Conservation (phyloP, 1,284 basidiomycete species). For the Cryptococcus sp. region DNA sequence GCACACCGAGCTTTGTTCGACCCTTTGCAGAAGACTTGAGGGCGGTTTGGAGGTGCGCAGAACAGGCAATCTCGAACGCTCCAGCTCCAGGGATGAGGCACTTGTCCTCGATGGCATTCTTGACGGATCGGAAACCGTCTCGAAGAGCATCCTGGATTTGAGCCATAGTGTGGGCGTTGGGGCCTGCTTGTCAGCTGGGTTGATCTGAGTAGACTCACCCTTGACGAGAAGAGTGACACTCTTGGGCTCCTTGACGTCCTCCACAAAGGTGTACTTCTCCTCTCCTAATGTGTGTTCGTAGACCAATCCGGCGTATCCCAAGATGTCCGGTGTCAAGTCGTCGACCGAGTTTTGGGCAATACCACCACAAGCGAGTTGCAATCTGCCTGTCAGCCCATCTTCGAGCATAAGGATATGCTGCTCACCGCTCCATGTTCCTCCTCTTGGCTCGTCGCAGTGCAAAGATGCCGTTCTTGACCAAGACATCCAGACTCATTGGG, state of each 20-base stretch:
- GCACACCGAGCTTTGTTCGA: constrained; percentile 93
- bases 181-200: constrained; percentile 48
- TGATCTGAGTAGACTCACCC: constrained; percentile 50
- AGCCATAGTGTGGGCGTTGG: constrained; percentile 91
- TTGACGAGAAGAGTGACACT: constrained; percentile 95
- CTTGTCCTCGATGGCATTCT: constrained; percentile 92
- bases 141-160: constrained; percentile 97
- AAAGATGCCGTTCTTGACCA: constrained; percentile 95
- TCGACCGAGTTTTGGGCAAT: constrained; percentile 97
- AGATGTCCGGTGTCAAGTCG: constrained; percentile 81
- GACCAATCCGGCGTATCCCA: constrained; percentile 96
- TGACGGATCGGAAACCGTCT: constrained; percentile 91
- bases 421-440: constrained; percentile 91
- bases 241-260: constrained; percentile 95
- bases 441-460: constrained; percentile 93
- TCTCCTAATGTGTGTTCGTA: constrained; percentile 99
- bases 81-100: constrained; percentile 89
- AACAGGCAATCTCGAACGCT: constrained; percentile 94
- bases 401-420: constrained; percentile 8
- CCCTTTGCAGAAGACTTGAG: constrained; percentile 87
- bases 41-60: constrained; percentile 66
- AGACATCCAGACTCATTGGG: constrained; percentile 90
- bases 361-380: constrained; percentile 93
- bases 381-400: constrained; percentile 46
- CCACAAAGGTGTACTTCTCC: constrained; percentile 98